Conservation (phyloP, 352 stramenopile genomes). For the Globisporangium apiculatum region DNA sequence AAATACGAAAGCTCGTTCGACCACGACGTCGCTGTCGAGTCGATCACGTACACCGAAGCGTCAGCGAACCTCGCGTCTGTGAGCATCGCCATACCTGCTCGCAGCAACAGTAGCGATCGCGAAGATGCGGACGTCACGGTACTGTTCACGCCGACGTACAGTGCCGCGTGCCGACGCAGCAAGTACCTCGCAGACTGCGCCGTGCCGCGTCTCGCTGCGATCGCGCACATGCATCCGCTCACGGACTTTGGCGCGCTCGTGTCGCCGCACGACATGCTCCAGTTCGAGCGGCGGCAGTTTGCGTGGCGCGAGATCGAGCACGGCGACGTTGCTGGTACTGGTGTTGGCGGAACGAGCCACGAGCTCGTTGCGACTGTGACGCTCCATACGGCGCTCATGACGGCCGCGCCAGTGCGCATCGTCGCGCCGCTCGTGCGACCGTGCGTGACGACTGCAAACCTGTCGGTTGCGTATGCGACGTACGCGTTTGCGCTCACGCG, state of each 20-base stretch:
- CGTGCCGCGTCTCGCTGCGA: conserved; percentile 10
- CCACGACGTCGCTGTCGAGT: conserved; percentile 20
- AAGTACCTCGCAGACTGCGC: conserved; percentile 34
- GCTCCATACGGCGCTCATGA: conserved; percentile 31
- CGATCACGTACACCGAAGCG: conserved; percentile 2
- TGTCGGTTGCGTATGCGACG: neutral
- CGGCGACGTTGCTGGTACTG: neutral
- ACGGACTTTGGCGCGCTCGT: conserved; percentile 32
- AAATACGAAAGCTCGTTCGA: conserved; percentile 37
- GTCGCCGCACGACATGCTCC: conserved; percentile 20
- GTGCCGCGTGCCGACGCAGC: conserved; percentile 17
- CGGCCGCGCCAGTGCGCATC: conserved; percentile 23
- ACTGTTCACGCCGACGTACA: conserved; percentile 26
- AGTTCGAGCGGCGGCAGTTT: conserved; percentile 24
- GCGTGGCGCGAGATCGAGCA: conserved; percentile 18
- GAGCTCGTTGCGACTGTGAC: conserved; percentile 18
- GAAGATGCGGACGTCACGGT: conserved; percentile 5
- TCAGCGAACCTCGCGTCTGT: conserved; percentile 5
- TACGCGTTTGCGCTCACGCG: conserved; percentile 34
- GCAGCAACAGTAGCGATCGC: neutral
- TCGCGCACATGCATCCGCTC: conserved; percentile 14
- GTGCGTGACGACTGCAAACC: conserved; percentile 13
- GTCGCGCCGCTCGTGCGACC: conserved; percentile 27
- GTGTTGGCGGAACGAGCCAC: neutral
- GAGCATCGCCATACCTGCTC: neutral